Evolutionary conservation across 2,329 filamentous ascomycete species (phyloP), one percentile per base, ranked within the genome.

Genomic region (Parastagonospora avenae): DNA sequence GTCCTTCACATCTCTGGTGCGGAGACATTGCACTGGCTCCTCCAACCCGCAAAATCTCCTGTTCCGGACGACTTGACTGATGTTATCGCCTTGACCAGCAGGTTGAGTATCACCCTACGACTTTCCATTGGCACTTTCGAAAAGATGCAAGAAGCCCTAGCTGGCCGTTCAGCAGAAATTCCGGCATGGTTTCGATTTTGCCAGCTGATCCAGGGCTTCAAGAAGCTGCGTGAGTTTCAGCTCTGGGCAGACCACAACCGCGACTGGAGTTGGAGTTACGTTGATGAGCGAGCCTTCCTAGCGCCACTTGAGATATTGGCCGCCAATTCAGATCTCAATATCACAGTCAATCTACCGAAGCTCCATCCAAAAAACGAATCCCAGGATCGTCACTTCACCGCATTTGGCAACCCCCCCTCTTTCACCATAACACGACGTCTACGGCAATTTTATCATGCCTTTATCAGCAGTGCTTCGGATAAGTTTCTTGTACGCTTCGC

Each of bases 341-440:
- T 44, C 3, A 6, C 6, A 15, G 42, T 36, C 31, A 44, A 44
- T 36, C 31, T 44, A n/a, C 42, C 42, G 2, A 44, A 44, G 31
- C 42, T 44, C 15, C 41, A 44, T 24, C 16, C 31, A 4, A 11
- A 12, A 8, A 14, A 14, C n/a, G 31, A 36, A 12, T 8, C 2
- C 14, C 8, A 30, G 3, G 15, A 27, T 2, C 42, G 42, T 2
- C 42, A 44, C 14, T 44, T 33, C 30, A 14, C 12, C 4, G 11
- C 2, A 1, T 10, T 4, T n/a, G 27, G 4, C 5, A 5, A 30
- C 1, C 8, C 31, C 3, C 16, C 42, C 4, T 11, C 19, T 2
- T 44, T 35, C 11, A 8, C 11, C 4, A 28, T 44, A 7, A 28
- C 7, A 9, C 42, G 42, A 2, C 12, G 42, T 8, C 10, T 44